Evolutionary conservation across 495 filamentous ascomycete species (phyloP).

Genomic region (Penicillium psychrofluorescens): DNA sequence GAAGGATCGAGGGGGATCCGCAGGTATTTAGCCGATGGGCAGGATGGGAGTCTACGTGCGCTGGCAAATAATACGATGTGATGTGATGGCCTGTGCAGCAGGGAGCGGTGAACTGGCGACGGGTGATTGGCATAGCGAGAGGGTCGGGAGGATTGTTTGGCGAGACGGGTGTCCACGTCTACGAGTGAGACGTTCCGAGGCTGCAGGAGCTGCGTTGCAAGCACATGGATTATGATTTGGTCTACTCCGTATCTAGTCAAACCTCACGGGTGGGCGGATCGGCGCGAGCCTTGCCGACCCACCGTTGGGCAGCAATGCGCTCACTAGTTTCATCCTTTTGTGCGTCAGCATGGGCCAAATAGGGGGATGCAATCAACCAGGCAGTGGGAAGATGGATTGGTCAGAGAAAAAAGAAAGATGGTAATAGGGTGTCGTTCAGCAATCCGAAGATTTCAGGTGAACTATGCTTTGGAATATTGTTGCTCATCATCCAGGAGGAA

Average conservation of each 20-base stretch:
- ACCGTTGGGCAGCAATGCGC: constrained; percentile 42
- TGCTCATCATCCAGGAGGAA: constrained; percentile 35
- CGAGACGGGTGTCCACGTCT: too few species aligned
- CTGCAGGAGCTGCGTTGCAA: background rate
- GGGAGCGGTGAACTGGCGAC: background rate
- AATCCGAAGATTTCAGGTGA: constrained; percentile 44
- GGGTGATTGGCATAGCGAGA: background rate
- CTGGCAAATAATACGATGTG: constrained; percentile 12
- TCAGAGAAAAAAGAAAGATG: constrained; percentile 44
- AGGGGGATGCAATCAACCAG: constrained; percentile 3
- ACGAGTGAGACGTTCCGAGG: background rate
- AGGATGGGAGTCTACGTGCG: constrained; percentile 10
- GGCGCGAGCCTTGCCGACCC: constrained; percentile 17
- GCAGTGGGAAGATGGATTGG: constrained; percentile 2
- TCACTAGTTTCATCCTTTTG: constrained; percentile 4
- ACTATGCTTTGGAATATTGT: constrained; percentile 41
- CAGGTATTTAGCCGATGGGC: constrained; percentile 8
- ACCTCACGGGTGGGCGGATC: constrained; percentile 6
- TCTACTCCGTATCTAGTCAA: constrained; percentile 1
- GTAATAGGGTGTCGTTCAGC: constrained; percentile 42
- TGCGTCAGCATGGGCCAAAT: constrained; percentile 7
- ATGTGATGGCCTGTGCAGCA: constrained; percentile 1
- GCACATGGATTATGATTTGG: background rate
- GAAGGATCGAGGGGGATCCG: constrained; percentile 20
- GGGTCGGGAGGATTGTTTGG: too few species aligned